These are phyloP conservation scores for Hypocreales sp. DNA, from an alignment of 2,329 filamentous ascomycete species.

Conservation along the genomic window DNA sequence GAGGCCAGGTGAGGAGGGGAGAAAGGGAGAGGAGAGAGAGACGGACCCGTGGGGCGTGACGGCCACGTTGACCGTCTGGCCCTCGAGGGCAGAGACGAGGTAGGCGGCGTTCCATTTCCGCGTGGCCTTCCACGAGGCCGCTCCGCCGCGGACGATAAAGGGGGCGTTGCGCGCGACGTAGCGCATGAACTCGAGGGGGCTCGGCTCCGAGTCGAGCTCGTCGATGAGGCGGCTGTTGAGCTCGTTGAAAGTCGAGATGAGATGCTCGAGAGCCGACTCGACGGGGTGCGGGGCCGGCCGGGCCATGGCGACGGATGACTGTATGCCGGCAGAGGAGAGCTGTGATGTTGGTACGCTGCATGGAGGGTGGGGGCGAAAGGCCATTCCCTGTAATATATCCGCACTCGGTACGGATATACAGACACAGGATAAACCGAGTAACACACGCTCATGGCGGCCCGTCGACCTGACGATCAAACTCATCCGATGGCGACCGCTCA, in stretches of 20 bases:
- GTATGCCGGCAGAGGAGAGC: no score
- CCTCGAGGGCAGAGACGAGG: constrained; percentile 37
- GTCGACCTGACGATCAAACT: no score
- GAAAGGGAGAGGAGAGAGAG: not conserved
- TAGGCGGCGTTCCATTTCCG: constrained; percentile 47
- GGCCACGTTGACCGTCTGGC: constrained; percentile 54
- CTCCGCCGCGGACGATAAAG: constrained; percentile 53
- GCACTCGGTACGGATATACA: no score
- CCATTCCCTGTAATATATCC: not conserved
- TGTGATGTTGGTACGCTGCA: no score
- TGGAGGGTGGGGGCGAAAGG: no score
- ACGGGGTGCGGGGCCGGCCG: not conserved
- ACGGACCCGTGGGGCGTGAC: constrained; percentile 56
- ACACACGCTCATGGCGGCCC: no score
- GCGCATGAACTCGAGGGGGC: constrained; percentile 65
- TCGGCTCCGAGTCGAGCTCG: constrained; percentile 48
- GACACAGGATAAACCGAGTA: no score
- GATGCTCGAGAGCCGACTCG: constrained; percentile 18
- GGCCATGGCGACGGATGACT: not conserved
- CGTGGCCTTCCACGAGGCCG: constrained; percentile 45
- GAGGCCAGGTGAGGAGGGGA: not conserved
- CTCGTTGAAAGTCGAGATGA: constrained; percentile 58
- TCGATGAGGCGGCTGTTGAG: constrained; percentile 48
- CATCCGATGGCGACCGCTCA: no score
- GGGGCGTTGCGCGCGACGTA: constrained; percentile 60